phyloP scores from a whole-genome alignment of 1,284 basidiomycete species.

The Testicularia cyperi region DNA sequence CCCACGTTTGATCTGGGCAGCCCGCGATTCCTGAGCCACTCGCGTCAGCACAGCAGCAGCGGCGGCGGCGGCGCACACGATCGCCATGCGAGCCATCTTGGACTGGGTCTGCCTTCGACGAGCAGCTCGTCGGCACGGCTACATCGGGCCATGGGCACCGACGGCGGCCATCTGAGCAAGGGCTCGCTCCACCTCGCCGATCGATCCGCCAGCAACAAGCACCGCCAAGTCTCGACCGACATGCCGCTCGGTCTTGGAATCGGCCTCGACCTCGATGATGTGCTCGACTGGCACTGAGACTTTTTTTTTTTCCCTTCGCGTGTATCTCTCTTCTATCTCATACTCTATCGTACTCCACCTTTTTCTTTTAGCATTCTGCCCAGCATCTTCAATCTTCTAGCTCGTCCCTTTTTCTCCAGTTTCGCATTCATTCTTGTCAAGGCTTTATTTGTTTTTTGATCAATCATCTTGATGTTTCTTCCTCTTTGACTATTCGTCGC shows the following conservation, averaged over 20 bases:
- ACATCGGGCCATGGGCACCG: conserved; percentile 18
- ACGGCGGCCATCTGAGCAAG: neutral
- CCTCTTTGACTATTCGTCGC: too few species aligned
- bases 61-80: conserved; percentile 12
- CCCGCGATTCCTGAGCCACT: conserved; percentile 14
- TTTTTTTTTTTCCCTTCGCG: neutral
- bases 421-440: too few species aligned
- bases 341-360: too few species aligned
- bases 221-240: conserved; percentile 30
- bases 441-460: too few species aligned
- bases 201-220: conserved; percentile 15
- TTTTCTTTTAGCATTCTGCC: too few species aligned
- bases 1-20: conserved; percentile 42
- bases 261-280: conserved; percentile 39
- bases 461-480: too few species aligned
- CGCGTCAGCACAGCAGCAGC: conserved; percentile 4
- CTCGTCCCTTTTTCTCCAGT: too few species aligned
- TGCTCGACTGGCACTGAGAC: conserved; percentile 36
- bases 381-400: too few species aligned
- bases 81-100: conserved; percentile 26
- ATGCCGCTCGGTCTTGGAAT: conserved; percentile 35
- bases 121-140: conserved; percentile 7
- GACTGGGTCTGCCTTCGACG: conserved; percentile 27
- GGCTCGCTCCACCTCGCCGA: conserved; percentile 4
- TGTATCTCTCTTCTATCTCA: neutral